These are phyloP conservation scores for Trametes cinnabarina DNA, from an alignment of 768 basidiomycete species.

Conservation along the genomic window DNA sequence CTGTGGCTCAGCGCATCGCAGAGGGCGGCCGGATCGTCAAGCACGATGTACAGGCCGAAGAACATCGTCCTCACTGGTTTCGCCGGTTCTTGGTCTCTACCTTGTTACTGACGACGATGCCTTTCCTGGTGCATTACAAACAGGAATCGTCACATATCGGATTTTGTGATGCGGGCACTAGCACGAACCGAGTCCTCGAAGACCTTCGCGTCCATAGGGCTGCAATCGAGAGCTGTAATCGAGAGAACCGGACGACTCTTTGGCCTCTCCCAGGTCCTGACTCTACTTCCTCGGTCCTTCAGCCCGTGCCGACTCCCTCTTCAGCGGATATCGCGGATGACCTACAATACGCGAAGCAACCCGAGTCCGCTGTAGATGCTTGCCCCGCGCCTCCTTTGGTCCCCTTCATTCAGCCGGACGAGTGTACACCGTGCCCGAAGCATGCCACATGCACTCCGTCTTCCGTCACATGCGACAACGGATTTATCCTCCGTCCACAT, in stretches of 20 bases:
- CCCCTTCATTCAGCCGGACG: constrained; percentile 55
- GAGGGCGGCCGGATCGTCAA: constrained; percentile 32
- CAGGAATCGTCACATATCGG: constrained; percentile 67
- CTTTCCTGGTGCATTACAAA: constrained; percentile 52
- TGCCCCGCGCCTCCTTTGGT: constrained; percentile 58
- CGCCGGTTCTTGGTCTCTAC: constrained; percentile 45
- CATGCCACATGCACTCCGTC: constrained; percentile 68
- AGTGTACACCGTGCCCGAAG: constrained; percentile 60
- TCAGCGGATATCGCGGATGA: neutral
- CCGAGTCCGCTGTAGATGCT: constrained; percentile 21
- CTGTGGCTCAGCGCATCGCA: constrained; percentile 40
- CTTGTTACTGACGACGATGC: constrained; percentile 22
- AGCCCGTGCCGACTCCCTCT: constrained; percentile 15
- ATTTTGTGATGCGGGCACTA: constrained; percentile 66
- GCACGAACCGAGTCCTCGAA: constrained; percentile 58
- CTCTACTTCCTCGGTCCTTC: constrained; percentile 11
- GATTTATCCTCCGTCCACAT: constrained; percentile 65
- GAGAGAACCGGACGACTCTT: constrained; percentile 50
- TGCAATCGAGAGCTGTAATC: constrained; percentile 56
- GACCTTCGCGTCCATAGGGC: constrained; percentile 42
- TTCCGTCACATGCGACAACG: constrained; percentile 59
- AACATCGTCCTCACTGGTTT: constrained; percentile 25
- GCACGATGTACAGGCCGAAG: neutral
- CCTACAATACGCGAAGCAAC: constrained; percentile 25
- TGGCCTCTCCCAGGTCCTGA: constrained; percentile 30